Conservation (phyloP, 371 early-diverging fungal genomes). For the Mucor circinelloides region DNA sequence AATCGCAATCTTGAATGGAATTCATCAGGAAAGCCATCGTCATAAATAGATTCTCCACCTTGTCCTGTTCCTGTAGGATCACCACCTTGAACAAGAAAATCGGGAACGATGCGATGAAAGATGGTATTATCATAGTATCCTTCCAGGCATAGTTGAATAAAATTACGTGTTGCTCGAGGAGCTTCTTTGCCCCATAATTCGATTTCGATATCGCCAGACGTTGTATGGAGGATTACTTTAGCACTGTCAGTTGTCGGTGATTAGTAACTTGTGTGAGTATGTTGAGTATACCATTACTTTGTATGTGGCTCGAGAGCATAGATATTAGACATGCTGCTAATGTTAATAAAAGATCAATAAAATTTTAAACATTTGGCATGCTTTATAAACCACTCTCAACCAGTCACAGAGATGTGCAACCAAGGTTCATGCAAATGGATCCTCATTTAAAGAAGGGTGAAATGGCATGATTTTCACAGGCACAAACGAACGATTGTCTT, state of each 20-base stretch:
- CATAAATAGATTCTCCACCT: slow-evolving; percentile 90
- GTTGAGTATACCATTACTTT: slow-evolving; percentile 38
- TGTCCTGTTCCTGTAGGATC: slow-evolving; percentile 91
- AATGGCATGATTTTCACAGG: neutral
- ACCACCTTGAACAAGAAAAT: slow-evolving; percentile 96
- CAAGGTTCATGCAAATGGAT: neutral
- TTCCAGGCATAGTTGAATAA: slow-evolving; percentile 88
- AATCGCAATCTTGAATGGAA: slow-evolving; percentile 91
- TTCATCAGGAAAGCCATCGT: slow-evolving; percentile 85
- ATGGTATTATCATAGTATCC: slow-evolving; percentile 83
- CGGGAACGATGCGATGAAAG: slow-evolving; percentile 88
- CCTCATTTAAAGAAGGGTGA: neutral
- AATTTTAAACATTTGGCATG: neutral
- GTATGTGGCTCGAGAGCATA: slow-evolving; percentile 78
- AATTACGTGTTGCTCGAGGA: slow-evolving; percentile 90
- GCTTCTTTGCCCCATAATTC: slow-evolving; percentile 95
- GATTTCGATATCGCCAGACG: slow-evolving; percentile 87
- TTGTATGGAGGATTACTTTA: slow-evolving; percentile 88
- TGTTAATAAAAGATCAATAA: neutral
- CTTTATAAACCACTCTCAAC: neutral
- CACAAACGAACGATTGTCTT: neutral
- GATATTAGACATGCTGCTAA: slow-evolving; percentile 63
- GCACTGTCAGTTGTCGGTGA: slow-evolving; percentile 61
- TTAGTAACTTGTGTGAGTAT: neutral
- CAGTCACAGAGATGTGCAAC: neutral